Conservation (phyloP, 441 rosid species). For the Brassica hybrid region DNA sequence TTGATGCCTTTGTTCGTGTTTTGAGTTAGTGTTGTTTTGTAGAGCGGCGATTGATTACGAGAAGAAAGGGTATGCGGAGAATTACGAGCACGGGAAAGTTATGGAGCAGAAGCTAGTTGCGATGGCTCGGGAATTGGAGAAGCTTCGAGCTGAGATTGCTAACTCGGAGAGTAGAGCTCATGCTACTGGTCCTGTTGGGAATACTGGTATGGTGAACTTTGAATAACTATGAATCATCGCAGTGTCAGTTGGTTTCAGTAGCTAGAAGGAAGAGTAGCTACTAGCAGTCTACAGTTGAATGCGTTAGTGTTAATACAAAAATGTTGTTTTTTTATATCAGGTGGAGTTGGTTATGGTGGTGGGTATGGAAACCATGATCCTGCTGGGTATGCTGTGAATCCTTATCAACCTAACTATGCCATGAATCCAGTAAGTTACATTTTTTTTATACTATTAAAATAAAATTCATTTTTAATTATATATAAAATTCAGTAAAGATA, state of each 20-base stretch:
- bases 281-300: not conserved
- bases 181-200: constrained; percentile 59
- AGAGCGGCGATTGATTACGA: constrained; percentile 93
- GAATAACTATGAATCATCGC: not conserved
- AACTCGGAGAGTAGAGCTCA: constrained; percentile 83
- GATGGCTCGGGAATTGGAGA: constrained; percentile 96
- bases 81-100: constrained; percentile 87
- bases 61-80: constrained; percentile 97
- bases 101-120: constrained; percentile 93
- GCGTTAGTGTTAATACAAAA: not conserved
- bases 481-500: no score
- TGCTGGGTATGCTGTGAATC: constrained; percentile 66
- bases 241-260: no score
- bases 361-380: constrained; percentile 71
- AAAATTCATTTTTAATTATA: no score
- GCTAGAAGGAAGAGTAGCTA: no score
- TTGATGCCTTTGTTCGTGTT: no score
- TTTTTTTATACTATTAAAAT: not conserved
- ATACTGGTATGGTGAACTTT: constrained; percentile 58
- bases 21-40: constrained; percentile 7
- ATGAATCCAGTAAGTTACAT: constrained; percentile 78
- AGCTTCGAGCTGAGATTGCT: constrained; percentile 92
- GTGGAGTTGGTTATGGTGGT: constrained; percentile 65
- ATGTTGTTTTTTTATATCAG: constrained; percentile 26
- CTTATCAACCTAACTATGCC: constrained; percentile 72